phyloP scores from a whole-genome alignment of 2,329 filamentous ascomycete genomes.

The Fusarium udum region DNA sequence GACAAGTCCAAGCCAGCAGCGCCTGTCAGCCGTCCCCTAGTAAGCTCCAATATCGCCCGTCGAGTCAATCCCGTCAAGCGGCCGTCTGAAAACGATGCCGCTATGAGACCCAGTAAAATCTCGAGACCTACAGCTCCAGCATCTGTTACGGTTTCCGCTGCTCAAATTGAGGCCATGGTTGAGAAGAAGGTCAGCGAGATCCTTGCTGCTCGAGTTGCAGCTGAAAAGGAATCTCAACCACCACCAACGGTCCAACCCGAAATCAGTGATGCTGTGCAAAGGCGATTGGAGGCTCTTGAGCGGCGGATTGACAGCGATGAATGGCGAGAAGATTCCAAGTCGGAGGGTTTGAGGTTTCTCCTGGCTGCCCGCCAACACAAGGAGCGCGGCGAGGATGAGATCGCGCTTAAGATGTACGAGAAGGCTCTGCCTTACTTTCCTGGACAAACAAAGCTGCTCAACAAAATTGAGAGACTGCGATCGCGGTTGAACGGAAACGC shows the following conservation, averaged over 20 bases:
- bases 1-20: constrained; percentile 69
- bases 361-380: constrained; percentile 94
- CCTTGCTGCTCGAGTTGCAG: constrained; percentile 74
- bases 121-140: constrained; percentile 40
- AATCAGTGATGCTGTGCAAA: constrained; percentile 81
- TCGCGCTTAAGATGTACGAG: constrained; percentile 86
- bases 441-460: constrained; percentile 78
- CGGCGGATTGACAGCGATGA: constrained; percentile 77
- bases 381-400: constrained; percentile 79
- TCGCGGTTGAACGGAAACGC: constrained; percentile 56
- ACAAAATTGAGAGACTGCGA: constrained; percentile 73
- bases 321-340: constrained; percentile 73
- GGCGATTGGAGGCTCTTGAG: constrained; percentile 84
- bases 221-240: constrained; percentile 51
- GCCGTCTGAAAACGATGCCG: constrained; percentile 52
- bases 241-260: constrained; percentile 53
- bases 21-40: constrained; percentile 46
- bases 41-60: constrained; percentile 49
- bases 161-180: constrained; percentile 88
- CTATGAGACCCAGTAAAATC: constrained; percentile 60
- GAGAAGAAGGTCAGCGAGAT: constrained; percentile 92
- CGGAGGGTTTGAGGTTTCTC: constrained; percentile 84
- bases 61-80: constrained; percentile 53
- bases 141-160: constrained; percentile 67
- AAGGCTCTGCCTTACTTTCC: constrained; percentile 87